phyloP scores from a whole-genome alignment of 176 grass and related monocot genomes.

The Zoysia pacifica region DNA sequence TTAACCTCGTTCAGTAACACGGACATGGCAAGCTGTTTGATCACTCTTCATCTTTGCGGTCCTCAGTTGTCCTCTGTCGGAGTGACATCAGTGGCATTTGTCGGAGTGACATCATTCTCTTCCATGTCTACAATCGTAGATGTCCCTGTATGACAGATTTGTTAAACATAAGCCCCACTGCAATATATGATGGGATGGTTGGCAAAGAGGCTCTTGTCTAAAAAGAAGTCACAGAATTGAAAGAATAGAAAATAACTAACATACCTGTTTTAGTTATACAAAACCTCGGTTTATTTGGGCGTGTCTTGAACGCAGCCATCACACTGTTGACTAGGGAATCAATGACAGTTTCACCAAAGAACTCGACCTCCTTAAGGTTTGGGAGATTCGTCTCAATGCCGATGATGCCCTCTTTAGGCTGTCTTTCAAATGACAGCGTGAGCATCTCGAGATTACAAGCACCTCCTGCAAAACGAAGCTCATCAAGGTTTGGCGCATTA shows the following conservation, averaged over 20 bases:
- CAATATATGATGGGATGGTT: neutral
- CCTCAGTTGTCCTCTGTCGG: neutral
- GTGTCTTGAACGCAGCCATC: neutral
- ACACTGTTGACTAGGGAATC: neutral
- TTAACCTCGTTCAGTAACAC: neutral
- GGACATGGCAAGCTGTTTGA: neutral
- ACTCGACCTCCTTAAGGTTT: conserved; percentile 3
- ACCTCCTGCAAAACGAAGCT: conserved; percentile 20
- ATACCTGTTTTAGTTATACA: neutral
- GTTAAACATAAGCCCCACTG: neutral
- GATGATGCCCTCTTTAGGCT: neutral
- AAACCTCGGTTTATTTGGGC: conserved; percentile 8
- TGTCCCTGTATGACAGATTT: neutral
- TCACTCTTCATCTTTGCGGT: neutral
- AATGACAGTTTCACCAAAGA: neutral
- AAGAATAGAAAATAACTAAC: no score
- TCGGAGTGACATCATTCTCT: no score
- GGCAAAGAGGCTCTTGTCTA: neutral
- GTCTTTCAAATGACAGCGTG: neutral
- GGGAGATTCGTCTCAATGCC: neutral
- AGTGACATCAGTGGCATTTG: no score
- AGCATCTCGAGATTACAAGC: no score
- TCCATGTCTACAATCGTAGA: neutral
- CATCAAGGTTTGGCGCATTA: neutral
- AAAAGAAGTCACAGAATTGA: no score